Evolutionary conservation across 345 rosid genomes (phyloP), one percentile per base, ranked within the genome.

Genomic region (Kernera saxatilis): DNA sequence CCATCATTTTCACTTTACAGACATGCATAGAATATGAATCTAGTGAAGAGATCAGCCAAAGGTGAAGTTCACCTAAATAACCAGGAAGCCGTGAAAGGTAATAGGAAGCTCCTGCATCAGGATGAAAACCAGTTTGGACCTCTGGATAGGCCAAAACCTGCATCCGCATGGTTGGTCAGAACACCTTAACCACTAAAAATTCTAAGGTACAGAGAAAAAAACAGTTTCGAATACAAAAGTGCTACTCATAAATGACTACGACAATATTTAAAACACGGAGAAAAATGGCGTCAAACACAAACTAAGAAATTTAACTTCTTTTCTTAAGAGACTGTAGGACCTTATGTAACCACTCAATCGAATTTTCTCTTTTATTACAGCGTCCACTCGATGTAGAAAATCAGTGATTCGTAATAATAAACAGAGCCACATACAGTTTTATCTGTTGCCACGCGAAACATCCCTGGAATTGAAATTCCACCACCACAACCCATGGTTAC

Each of bases 31-130:
- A 69, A 53, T 43, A 35, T 52, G 51, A 45, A 75, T 53, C 14
- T 21, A 15, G 46, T 22, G 29, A 29, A 36, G 17, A 46, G 46
- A 70, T 70, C 19, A 41, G 35, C 19, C 25, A 61, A 51, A 69
- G 21, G 11, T 69, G 51, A 61, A 46, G 59, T 19, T 63, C 61
- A 89, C 98, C 91, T 75, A 89, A 78, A 80, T 86, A 87, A 75
- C 96, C 96, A 76, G 98, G 96, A 15, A 94, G 87, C 56, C 80
- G 83, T 72, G 99, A 85, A 72, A 91, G 96, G 78, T 94, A 86
- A 71, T 83, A 88, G 10, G 99, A 85, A 69, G 98, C 97, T 65
- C 99, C 93, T 12, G 93, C 91, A 78, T 88, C 97, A 30, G 88
- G 98, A 80, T 91, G 93, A 79, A 91, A 94, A 15, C 99, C 93